These are phyloP conservation scores for Onygena corvina DNA, from an alignment of 2,329 filamentous ascomycete species.

Conservation along the genomic window DNA sequence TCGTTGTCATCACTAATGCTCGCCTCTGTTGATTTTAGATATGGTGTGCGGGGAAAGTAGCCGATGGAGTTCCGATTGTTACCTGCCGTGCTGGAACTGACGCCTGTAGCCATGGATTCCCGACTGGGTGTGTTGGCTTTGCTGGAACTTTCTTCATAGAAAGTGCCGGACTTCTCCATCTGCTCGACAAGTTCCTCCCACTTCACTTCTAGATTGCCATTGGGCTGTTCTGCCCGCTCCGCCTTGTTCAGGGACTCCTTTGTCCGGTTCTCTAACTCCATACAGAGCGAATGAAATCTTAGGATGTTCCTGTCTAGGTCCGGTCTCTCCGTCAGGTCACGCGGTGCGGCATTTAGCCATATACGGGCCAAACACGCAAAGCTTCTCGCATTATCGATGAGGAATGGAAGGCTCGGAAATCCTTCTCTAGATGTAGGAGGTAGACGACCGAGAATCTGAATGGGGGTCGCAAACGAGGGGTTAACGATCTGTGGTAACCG, in stretches of 20 bases:
- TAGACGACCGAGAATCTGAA: constrained; percentile 75
- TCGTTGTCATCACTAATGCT: constrained; percentile 25
- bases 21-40: constrained; percentile 30
- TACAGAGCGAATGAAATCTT: constrained; percentile 35
- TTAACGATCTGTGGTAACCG: constrained; percentile 54
- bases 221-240: constrained; percentile 39
- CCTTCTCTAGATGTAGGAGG: constrained; percentile 74
- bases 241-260: constrained; percentile 36
- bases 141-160: constrained; percentile 31
- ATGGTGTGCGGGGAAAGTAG: constrained; percentile 30
- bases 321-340: constrained; percentile 29
- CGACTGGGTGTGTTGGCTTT: constrained; percentile 29
- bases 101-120: constrained; percentile 23
- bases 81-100: constrained; percentile 20
- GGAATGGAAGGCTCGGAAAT: constrained; percentile 81
- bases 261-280: constrained; percentile 33
- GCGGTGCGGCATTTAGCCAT: constrained; percentile 34
- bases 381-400: constrained; percentile 78
- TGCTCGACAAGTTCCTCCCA: constrained; percentile 41
- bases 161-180: constrained; percentile 34
- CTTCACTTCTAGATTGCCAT: constrained; percentile 35
- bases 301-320: constrained; percentile 29
- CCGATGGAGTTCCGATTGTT: constrained; percentile 33
- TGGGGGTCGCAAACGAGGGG: constrained; percentile 81
- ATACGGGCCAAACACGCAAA: constrained; percentile 68